These are phyloP conservation scores for Suillus sp. DNA, from an alignment of 768 basidiomycete species.

Conservation along the genomic window DNA sequence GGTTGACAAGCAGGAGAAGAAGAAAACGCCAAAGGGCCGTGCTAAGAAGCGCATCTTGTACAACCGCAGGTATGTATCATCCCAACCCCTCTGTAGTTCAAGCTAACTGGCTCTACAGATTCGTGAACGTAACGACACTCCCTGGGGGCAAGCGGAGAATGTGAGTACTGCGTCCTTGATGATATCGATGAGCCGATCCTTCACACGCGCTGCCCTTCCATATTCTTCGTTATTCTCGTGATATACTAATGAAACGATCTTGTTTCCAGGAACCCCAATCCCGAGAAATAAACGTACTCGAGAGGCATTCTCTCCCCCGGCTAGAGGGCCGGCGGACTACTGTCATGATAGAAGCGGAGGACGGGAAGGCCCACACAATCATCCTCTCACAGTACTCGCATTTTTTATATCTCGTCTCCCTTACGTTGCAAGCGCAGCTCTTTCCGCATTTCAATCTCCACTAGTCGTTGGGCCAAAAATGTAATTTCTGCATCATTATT, in stretches of 20 bases:
- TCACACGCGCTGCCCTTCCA: constrained; percentile 91
- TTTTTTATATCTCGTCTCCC: constrained; percentile 17
- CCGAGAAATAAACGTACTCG: constrained; percentile 27
- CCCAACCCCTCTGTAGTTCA: not conserved
- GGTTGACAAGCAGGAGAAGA: constrained; percentile 99
- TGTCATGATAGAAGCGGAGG: constrained; percentile 17
- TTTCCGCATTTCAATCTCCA: not conserved
- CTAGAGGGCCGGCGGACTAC: constrained; percentile 18
- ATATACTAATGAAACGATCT: not conserved
- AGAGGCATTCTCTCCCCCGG: constrained; percentile 17
- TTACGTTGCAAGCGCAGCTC: constrained; percentile 11
- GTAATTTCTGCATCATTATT: constrained; percentile 11
- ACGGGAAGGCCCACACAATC: constrained; percentile 14
- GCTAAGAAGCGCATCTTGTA: constrained; percentile 96
- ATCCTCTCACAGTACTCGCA: constrained; percentile 10
- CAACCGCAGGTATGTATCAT: constrained; percentile 82
- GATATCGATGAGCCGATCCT: constrained; percentile 67
- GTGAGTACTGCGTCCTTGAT: constrained; percentile 75
- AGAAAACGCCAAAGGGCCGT: constrained; percentile 96
- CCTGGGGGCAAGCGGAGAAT: constrained; percentile 95
- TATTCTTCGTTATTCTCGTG: constrained; percentile 39
- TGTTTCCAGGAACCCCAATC: constrained; percentile 31
- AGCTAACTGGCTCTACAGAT: constrained; percentile 45
- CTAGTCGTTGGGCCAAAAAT: constrained; percentile 4
- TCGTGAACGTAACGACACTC: constrained; percentile 90